Base-by-base conservation (phyloP, 495 filamentous ascomycete genomes). In the Penicillium waksmanii region DNA sequence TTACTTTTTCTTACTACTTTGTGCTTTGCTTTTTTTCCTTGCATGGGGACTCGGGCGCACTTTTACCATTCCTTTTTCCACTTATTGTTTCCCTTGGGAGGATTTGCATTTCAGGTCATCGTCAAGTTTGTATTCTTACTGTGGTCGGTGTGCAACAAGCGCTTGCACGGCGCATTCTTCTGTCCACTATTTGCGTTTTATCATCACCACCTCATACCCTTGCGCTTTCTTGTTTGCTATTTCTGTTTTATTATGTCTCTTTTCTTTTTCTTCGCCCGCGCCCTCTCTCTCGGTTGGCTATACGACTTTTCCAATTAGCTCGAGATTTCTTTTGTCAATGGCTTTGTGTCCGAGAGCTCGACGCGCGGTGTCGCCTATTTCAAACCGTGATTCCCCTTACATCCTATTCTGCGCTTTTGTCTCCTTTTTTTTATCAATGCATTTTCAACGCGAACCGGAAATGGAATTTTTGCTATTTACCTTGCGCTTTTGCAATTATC, bases 41-140 rank as follows among this genome's bases (percentile, higher is more conserved):
- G 72, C 73, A 76, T 75, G 64, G 70, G 70, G 70, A 70, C 63
- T 66, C 66, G 70, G 76, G 76, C 72, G 74, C 73, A 66, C 62
- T 70, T 67, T 62, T 57, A 64, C 61, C 63, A 66, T 48, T 48
- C 46, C 46, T 48, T 48, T 48, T 48, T 48, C 27, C 64, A 61
- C 70, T 66, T 65, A 56, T 65, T 69, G 53, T 66, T 65, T 63
- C 47, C 64, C 61, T 69, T 69, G 73, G 73, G 67, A 62, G 66
- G 66, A 64, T 71, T 31, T 75, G 70, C 69, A 73, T 73, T 73
- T 67, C 61, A 70, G 66, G 70, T 67, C 62, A 71, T 71, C 63
- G 64, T 66, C 55, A 56, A 66, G 62, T 62, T 67, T 71, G 68
- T 71, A 71, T 66, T 67, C 64, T 64, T 64, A 69, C 71, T 64